Evolutionary conservation across 2,329 filamentous ascomycete species (phyloP).

Genomic region (Diaporthe sp.): DNA sequence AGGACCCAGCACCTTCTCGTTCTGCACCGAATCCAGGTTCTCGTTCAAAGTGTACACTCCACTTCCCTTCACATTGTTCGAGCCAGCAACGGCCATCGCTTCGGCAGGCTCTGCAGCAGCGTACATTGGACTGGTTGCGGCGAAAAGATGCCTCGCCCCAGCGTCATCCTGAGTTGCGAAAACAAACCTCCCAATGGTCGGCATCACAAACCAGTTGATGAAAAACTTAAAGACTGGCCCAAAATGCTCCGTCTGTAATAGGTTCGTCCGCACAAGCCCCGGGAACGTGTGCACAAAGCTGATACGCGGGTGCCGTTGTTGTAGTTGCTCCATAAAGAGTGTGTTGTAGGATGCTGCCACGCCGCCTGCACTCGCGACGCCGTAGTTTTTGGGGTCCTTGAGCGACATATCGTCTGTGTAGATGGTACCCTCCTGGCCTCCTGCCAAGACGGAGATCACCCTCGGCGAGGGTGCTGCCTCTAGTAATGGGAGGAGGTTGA

Average conservation of each 20-base stretch:
- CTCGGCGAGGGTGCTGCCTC: slow-evolving; percentile 51
- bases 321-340: slow-evolving; percentile 60
- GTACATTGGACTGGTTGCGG: slow-evolving; percentile 5
- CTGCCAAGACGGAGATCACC: slow-evolving; percentile 64
- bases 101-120: slow-evolving; percentile 17
- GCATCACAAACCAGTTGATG: background rate
- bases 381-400: slow-evolving; percentile 48
- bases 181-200: slow-evolving; percentile 2
- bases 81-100: slow-evolving; percentile 10
- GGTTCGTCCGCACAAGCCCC: slow-evolving; percentile 43
- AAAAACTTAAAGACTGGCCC: slow-evolving; percentile 12
- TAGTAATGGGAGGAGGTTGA: slow-evolving; percentile 64
- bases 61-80: background rate
- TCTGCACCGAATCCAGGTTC: slow-evolving; percentile 5
- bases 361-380: slow-evolving; percentile 52
- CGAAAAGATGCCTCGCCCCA: slow-evolving; percentile 16
- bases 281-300: slow-evolving; percentile 51
- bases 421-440: slow-evolving; percentile 60
- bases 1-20: slow-evolving; percentile 7
- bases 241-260: slow-evolving; percentile 10
- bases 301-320: slow-evolving; percentile 54
- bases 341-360: slow-evolving; percentile 62
- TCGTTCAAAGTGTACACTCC: slow-evolving; percentile 19
- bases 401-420: slow-evolving; percentile 58
- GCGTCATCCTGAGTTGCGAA: slow-evolving; percentile 10